Evolutionary conservation across 2,329 filamentous ascomycete genomes (phyloP).

Genomic region (Neopestalotiopsis rosae): DNA sequence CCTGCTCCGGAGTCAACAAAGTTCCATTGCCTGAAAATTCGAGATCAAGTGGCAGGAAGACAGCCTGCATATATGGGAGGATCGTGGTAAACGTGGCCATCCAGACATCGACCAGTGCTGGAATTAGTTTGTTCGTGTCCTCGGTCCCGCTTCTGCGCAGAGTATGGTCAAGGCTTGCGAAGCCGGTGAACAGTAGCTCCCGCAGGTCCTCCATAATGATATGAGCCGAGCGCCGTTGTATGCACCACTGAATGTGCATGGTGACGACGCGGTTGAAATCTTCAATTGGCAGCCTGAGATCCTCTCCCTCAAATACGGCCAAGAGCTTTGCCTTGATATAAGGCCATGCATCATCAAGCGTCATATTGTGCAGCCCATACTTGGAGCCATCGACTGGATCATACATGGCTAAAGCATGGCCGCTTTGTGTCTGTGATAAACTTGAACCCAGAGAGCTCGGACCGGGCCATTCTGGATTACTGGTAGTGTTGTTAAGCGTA

Average conservation of each 20-base stretch:
- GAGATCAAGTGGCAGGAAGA: conserved; percentile 90
- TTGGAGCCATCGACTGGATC: conserved; percentile 61
- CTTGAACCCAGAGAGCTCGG: conserved; percentile 54
- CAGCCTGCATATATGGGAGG: conserved; percentile 91
- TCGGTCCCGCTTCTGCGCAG: conserved; percentile 75
- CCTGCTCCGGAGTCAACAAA: conserved; percentile 78
- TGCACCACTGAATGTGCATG: conserved; percentile 78
- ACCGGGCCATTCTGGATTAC: conserved; percentile 55
- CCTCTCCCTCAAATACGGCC: conserved; percentile 81
- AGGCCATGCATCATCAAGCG: conserved; percentile 81
- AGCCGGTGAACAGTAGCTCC: conserved; percentile 80
- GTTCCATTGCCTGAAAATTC: conserved; percentile 87
- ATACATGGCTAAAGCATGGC: conserved; percentile 50
- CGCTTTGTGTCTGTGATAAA: conserved; percentile 37
- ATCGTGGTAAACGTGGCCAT: conserved; percentile 89
- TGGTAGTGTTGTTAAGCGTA: conserved; percentile 29
- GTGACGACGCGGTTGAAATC: conserved; percentile 83
- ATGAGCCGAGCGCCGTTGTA: conserved; percentile 74
- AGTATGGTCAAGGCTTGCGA: conserved; percentile 83
- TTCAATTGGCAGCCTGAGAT: conserved; percentile 79
- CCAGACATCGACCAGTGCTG: conserved; percentile 92
- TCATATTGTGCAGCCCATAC: conserved; percentile 73
- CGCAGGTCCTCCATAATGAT: conserved; percentile 77
- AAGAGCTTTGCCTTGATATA: conserved; percentile 77
- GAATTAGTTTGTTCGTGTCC: conserved; percentile 76